Evolutionary conservation across 805 yeast genomes (phyloP).

Genomic region (Starmerella davenportii): DNA sequence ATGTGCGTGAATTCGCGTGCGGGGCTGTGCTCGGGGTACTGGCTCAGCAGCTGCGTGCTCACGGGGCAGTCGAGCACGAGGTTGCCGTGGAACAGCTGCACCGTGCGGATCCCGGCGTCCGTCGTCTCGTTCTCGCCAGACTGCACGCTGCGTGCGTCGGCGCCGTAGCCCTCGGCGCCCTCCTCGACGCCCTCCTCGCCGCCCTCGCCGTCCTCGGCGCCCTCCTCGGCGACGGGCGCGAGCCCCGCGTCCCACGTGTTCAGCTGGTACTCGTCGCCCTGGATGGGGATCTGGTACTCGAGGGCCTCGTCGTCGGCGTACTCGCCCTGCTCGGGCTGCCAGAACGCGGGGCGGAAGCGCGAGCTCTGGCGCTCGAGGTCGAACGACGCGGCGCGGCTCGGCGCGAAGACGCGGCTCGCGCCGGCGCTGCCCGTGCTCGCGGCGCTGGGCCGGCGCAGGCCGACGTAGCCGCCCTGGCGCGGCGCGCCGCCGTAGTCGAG

Average conservation of each 20-base stretch:
- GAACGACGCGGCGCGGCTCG: neutral
- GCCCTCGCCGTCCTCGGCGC: neutral
- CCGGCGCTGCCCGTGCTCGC: neutral
- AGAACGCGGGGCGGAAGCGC: neutral
- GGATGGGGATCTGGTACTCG: constrained; percentile 23
- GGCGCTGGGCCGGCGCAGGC: neutral
- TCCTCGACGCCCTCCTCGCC: constrained; percentile 12
- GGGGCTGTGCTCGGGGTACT: constrained; percentile 33
- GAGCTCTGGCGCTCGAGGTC: neutral
- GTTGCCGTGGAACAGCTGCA: constrained; percentile 51
- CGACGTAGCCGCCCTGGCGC: neutral
- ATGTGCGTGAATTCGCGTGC: constrained; percentile 60
- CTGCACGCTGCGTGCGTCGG: constrained; percentile 17
- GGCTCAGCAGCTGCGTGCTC: constrained; percentile 43
- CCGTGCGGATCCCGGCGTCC: constrained; percentile 21
- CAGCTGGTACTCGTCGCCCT: constrained; percentile 24
- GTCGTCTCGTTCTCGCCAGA: constrained; percentile 21
- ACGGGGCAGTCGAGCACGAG: constrained; percentile 80
- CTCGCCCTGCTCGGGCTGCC: constrained; percentile 6
- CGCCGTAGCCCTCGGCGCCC: constrained; percentile 2
- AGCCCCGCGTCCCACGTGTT: constrained; percentile 18
- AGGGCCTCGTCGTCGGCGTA: constrained; percentile 19
- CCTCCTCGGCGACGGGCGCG: neutral
- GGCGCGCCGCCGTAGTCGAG: neutral
- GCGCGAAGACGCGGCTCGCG: neutral